Conservation (phyloP, 805 yeast species). For the Trichomonascus vanleenenianus region DNA sequence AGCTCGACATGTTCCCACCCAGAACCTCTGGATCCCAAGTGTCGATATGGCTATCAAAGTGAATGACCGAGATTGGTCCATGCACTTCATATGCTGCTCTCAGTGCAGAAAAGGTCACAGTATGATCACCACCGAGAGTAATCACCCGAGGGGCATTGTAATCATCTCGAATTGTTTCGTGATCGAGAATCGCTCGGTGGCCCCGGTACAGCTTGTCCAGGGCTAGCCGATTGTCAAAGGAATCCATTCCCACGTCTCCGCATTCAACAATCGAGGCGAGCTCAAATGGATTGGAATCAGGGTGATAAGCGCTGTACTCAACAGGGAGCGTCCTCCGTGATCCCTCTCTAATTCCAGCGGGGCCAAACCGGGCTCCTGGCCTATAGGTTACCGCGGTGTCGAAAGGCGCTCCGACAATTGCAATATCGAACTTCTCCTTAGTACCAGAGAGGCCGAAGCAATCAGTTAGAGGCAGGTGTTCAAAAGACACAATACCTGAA, state of each 20-base stretch:
- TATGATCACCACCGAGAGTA: slow-evolving; percentile 74
- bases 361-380: slow-evolving; percentile 80
- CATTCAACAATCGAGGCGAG: slow-evolving; percentile 49
- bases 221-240: slow-evolving; percentile 55
- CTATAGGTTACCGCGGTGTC: slow-evolving; percentile 75
- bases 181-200: slow-evolving; percentile 36
- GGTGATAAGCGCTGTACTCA: slow-evolving; percentile 39
- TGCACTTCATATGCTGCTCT: slow-evolving; percentile 50
- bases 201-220: slow-evolving; percentile 48
- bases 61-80: slow-evolving; percentile 63
- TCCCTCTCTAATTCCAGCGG: slow-evolving; percentile 33
- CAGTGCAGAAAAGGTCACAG: slow-evolving; percentile 61
- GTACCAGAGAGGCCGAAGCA: slow-evolving; percentile 42
- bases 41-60: slow-evolving; percentile 63
- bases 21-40: slow-evolving; percentile 59
- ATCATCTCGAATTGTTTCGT: slow-evolving; percentile 8
- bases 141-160: slow-evolving; percentile 42
- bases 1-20: slow-evolving; percentile 56
- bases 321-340: slow-evolving; percentile 31
- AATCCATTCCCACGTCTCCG: slow-evolving; percentile 60
- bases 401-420: slow-evolving; percentile 70
- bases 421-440: slow-evolving; percentile 49
- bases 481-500: slow-evolving; percentile 40
- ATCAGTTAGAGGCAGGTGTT: slow-evolving; percentile 53
- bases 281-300: slow-evolving; percentile 53